Conservation (phyloP, 2,329 filamentous ascomycete genomes). For the Colletotrichum tabaci region DNA sequence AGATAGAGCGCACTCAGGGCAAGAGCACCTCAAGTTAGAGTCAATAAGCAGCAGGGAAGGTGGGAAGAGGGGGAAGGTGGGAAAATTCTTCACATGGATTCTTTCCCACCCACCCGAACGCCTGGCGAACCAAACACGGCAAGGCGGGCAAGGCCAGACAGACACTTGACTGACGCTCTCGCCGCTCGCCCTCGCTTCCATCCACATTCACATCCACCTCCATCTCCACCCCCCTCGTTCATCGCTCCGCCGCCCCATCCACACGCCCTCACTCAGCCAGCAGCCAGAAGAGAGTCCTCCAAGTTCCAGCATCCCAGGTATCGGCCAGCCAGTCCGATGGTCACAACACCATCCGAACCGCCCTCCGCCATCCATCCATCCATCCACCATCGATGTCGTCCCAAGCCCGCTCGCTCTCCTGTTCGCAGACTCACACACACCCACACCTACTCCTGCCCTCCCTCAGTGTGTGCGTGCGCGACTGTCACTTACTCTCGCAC, state of each 20-base stretch:
- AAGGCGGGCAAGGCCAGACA: neutral
- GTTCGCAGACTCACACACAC: too few relatives aligned
- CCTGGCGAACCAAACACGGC: neutral
- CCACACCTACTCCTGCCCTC: too few relatives aligned
- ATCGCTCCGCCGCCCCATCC: constrained; percentile 9
- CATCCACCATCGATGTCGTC: neutral
- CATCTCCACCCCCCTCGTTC: neutral
- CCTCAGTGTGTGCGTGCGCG: too few relatives aligned
- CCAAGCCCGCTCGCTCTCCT: neutral
- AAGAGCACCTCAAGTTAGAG: neutral
- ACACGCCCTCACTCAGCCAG: neutral
- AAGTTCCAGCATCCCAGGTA: neutral
- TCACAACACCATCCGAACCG: neutral
- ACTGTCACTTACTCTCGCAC: too few relatives aligned
- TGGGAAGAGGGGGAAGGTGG: constrained; percentile 15
- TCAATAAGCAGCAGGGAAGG: constrained; percentile 32
- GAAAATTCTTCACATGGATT: constrained; percentile 39
- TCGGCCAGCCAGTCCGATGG: neutral
- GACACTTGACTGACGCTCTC: neutral
- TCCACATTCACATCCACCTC: neutral
- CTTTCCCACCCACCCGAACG: constrained; percentile 16
- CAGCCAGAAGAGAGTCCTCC: neutral
- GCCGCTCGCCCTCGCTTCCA: neutral
- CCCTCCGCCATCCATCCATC: neutral
- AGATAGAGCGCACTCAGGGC: too few relatives aligned